Base-by-base conservation (phyloP, 1,284 basidiomycete genomes). In the Leccinum brunneo-olivaceum region DNA sequence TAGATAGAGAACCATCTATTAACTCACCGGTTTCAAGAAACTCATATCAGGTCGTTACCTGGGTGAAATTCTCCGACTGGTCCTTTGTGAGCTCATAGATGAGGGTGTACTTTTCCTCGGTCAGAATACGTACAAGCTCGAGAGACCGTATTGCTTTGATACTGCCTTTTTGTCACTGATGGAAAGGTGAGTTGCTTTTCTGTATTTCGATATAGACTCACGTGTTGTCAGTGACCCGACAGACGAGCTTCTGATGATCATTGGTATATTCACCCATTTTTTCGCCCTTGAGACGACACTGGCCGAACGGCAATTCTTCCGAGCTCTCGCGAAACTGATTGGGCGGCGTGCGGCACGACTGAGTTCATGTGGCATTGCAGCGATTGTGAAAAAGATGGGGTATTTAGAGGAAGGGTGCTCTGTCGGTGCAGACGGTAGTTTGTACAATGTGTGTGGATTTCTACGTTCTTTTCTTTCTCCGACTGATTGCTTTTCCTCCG, bases 41-140 rank as follows among this genome's bases (percentile, higher is more conserved):
- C 84, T 98, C 63, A 98, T 98, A 53, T 95, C 95, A 1, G 95
- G 95, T 47, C 81, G 95, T 43, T 98, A 98, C 69, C 81, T 98
- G 21, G 95, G 95, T 53, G 95, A 98, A 69, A 90, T 98, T 56
- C 79, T 98, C 61, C 84, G 95, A 23, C 74, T 98, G 21, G 85
- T 97, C 54, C 77, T 98, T 50, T 90, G 86, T 64, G 95, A 98
- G 64, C 81, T 98, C 52, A 92, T 97, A 62, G 95, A 98, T 63
- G 85, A 94, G 53, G 95, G 95, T 63, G 87, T 93, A 21, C 78
- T 98, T 44, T 98, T 98, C 82, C 76, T 97, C 29, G 94, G 95
- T 33, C 95, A 98, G 69, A 91, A 93, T 67, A 96, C 94, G 1
- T 96, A 97, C 78, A 97, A 97, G 72, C 77, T 98, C 41, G 93